Evolutionary conservation across 2,329 filamentous ascomycete genomes (phyloP), one percentile per base, ranked within the genome.

Genomic region (Sphaerulina vaccinii): DNA sequence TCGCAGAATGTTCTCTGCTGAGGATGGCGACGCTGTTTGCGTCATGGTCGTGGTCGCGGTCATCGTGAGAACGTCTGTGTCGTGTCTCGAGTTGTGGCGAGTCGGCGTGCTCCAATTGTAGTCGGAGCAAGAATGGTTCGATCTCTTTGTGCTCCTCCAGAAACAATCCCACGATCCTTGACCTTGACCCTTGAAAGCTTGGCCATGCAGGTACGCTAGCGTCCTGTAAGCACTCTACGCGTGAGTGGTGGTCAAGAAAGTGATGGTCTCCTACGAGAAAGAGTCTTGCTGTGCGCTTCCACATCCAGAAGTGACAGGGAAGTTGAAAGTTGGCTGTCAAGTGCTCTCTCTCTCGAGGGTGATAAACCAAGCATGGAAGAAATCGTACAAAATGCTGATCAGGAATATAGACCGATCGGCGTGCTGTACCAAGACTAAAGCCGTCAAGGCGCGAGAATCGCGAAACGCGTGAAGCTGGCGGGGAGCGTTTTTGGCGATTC

Each of bases 1-100:
- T 57, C 84, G 85, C 53, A 92, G 79, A 65, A 99, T 90, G 66
- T 87, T 89, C 64, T 93, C 84, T 15, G 90, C 90, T 46, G 89
- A 95, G 35, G 78, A 65, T 45, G 57, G 54, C 8, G 65, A 57
- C 51, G 59, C 55, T 16, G 64, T 63, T 21, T 59, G 51, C 7
- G 63, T 68, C 13, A 64, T 60, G 5, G 63, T 69, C 13, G 37
- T 41, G 27, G 54, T 69, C 19, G 62, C 41, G 38, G 58, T 67
- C 67, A 70, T 70, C 3, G 44, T 40, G 15, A 16, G 16, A 10
- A 38, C 33, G 19, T 39, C 8, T 24, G 10, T 37, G 23, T 10
- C 42, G 27, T 18, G n/a, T 21, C 16, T 33, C 6, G 35, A 21
- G 36, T 18, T 13, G 44, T 47, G 40, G 41, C 36, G n/a, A 39